Evolutionary conservation across 352 stramenopile genomes (phyloP).

Genomic region (Globisporangium mamillatum): DNA sequence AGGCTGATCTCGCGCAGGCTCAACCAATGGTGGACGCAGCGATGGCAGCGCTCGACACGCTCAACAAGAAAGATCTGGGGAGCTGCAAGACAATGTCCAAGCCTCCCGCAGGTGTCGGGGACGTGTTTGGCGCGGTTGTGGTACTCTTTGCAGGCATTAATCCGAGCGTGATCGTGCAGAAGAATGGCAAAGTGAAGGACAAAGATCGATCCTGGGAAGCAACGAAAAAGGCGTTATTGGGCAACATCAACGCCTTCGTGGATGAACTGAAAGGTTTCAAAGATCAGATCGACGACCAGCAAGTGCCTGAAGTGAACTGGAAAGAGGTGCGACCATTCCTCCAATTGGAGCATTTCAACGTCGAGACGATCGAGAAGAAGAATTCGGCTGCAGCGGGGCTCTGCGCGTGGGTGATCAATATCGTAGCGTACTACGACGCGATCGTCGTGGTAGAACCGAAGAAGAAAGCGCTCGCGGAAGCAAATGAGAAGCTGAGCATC

Average conservation of each 20-base stretch:
- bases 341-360: conserved; percentile 74
- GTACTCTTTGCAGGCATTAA: conserved; percentile 78
- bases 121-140: conserved; percentile 80
- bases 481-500: conserved; percentile 72
- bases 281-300: conserved; percentile 53
- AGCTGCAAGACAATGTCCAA: conserved; percentile 93
- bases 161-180: conserved; percentile 73
- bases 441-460: conserved; percentile 94
- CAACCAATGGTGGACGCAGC: conserved; percentile 83
- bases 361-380: conserved; percentile 82
- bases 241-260: conserved; percentile 93
- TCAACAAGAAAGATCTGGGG: conserved; percentile 89
- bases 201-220: conserved; percentile 94
- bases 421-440: conserved; percentile 94
- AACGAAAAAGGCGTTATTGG: conserved; percentile 90
- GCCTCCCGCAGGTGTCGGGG: conserved; percentile 82
- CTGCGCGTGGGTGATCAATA: conserved; percentile 88
- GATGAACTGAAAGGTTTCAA: conserved; percentile 90
- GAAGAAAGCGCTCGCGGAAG: conserved; percentile 73
- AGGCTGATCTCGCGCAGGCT: conserved; percentile 68
- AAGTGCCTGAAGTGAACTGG: conserved; percentile 76
- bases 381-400: conserved; percentile 75
- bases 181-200: conserved; percentile 93
- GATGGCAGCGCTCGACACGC: conserved; percentile 87
- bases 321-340: conserved; percentile 81